A percentile compares a stretch with the other conserved stretches of the same genome.
Conservation (phyloP, 2,329 filamentous ascomycete species). For the Fusarium aywerte region DNA sequence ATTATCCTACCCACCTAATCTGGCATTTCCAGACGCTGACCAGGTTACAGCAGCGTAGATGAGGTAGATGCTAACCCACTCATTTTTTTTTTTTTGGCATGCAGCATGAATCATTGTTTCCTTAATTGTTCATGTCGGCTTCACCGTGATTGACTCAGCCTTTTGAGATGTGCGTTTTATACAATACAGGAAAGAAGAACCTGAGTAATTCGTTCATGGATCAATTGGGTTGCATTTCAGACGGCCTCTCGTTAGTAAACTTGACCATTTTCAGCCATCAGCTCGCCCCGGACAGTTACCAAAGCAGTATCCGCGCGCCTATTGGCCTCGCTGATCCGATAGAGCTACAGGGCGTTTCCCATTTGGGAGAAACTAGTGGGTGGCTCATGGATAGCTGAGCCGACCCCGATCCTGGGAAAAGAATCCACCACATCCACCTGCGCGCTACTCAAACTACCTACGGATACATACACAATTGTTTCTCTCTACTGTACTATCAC, state of each 20-base stretch:
- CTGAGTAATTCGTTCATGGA: slow-evolving; percentile 10
- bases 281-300: slow-evolving; percentile 43
- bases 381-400: slow-evolving; percentile 44
- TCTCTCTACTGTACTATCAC: neutral
- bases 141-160: slow-evolving; percentile 39
- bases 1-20: slow-evolving; percentile 12
- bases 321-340: slow-evolving; percentile 42
- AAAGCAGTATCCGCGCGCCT: slow-evolving; percentile 44
- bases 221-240: slow-evolving; percentile 40
- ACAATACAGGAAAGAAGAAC: too few species aligned
- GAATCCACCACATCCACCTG: slow-evolving; percentile 33
- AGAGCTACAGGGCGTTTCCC: slow-evolving; percentile 37
- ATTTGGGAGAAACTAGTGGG: slow-evolving; percentile 43
- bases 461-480: slow-evolving; percentile 1
- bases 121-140: slow-evolving; percentile 27
- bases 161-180: neutral
- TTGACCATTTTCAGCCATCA: slow-evolving; percentile 44
- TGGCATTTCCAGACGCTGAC: slow-evolving; percentile 5
- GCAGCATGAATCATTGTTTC: slow-evolving; percentile 11
- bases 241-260: slow-evolving; percentile 35
- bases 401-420: slow-evolving; percentile 26
- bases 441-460: slow-evolving; percentile 25
- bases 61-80: neutral
- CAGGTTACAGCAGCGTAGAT: neutral
- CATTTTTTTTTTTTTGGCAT: neutral